Conservation (phyloP, 78 protist species). For the Parvularia atlantis region DNA sequence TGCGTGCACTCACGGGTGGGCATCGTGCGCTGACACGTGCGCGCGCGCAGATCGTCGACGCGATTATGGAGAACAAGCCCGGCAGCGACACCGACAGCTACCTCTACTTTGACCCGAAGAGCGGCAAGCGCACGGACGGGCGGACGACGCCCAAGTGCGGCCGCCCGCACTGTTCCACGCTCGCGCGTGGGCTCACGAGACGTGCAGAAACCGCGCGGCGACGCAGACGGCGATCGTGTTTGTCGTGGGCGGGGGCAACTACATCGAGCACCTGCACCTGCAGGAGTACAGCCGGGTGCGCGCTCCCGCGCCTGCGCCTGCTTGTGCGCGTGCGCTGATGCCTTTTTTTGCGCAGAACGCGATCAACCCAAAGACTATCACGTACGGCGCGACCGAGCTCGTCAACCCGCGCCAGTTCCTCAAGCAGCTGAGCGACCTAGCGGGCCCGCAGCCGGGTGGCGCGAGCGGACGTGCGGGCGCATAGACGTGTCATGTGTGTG, state of each 20-base stretch:
- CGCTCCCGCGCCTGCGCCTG: too few relatives aligned
- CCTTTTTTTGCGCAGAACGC: not conserved
- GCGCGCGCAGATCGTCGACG: not conserved
- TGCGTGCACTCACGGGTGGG: not conserved
- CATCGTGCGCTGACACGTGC: not conserved
- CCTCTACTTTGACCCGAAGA: slow-evolving; percentile 63
- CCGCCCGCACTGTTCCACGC: slow-evolving; percentile 55
- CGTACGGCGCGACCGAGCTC: slow-evolving; percentile 51
- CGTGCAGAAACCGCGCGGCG: too few relatives aligned
- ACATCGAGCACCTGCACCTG: slow-evolving; percentile 76
- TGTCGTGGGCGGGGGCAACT: slow-evolving; percentile 88
- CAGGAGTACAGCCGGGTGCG: too few relatives aligned
- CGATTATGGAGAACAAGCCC: slow-evolving; percentile 4
- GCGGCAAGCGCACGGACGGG: too few relatives aligned
- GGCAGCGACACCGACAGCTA: slow-evolving; percentile 28
- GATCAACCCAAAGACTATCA: slow-evolving; percentile 27
- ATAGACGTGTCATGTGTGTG: too few relatives aligned
- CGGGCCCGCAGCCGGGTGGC: too few relatives aligned
- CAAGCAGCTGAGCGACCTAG: slow-evolving; percentile 29
- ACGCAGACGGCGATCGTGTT: slow-evolving; percentile 76
- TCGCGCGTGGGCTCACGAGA: too few relatives aligned
- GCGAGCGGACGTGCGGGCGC: too few relatives aligned
- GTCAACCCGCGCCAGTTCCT: slow-evolving; percentile 41
- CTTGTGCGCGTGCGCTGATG: not conserved
- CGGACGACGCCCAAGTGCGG: slow-evolving; percentile 7